Base-by-base conservation (phyloP, 1,284 basidiomycete genomes). In the Boletus hoseneyae region DNA sequence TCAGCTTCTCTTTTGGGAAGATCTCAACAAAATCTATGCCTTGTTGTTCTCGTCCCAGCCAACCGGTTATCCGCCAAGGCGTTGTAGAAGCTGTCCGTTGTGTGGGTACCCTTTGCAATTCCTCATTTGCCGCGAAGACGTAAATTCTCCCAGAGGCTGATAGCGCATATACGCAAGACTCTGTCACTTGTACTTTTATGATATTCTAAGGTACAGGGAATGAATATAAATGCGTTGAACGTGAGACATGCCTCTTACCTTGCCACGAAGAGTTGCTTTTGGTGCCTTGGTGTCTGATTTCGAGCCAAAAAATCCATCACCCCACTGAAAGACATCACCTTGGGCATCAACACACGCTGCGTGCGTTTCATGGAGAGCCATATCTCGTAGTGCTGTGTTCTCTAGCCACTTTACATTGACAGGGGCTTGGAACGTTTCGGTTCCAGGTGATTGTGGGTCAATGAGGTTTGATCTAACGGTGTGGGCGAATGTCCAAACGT, bases 301-400 rank as follows among this genome's bases (percentile, higher is more conserved):
- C 1, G 66, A 65, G 23, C 72, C 75, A 53, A 75, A 78, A 62
- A 81, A 89, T 1, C 79, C 82, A 40, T 76, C 73, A 0, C 91
- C 91, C 93, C 92, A 95, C 62, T 93, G 90, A 67, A 93, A 91
- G 2, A 93, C 81, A 60, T 98, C 90, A 21, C 95, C 95, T 37
- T 79, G 76, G 3, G 83, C 85, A 65, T 95, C 91, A n/a, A 93
- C 81, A 54, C 86, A 90, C 4, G 87, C 90, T 2, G 83, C 91
- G 57, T 93, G 87, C 39, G 73, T 76, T 57, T 84, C 79, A 38
- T 90, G 84, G 16, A 95, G 69, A 6, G 78, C 82, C 27, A 95
- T 65, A 66, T 95, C 90, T 16, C 90, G 78, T 23, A 94, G 71
- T 1, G 91, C 85, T 43, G 83, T 73, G 62, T 75, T 77, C 45